These are phyloP conservation scores for Macroventuria anomochaeta DNA, from an alignment of 2,329 filamentous ascomycete genomes.

Conservation along the genomic window DNA sequence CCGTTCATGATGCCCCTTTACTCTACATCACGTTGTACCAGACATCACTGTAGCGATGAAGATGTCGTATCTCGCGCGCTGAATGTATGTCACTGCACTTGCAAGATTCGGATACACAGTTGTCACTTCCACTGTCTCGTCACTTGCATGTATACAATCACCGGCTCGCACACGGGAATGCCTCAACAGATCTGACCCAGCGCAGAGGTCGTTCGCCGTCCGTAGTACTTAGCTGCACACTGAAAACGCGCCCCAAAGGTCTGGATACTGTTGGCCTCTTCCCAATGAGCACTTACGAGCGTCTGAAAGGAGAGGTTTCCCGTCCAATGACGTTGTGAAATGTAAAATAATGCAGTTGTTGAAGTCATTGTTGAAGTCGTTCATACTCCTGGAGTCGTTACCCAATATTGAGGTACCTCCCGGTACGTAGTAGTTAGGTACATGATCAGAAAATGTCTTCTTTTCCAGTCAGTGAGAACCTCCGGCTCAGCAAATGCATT, in stretches of 20 bases:
- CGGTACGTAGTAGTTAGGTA: slow-evolving; percentile 4
- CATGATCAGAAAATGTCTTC: neutral
- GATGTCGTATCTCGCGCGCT: neutral
- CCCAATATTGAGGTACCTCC: neutral
- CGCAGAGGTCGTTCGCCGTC: slow-evolving; percentile 10
- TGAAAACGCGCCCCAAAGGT: neutral
- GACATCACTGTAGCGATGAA: neutral
- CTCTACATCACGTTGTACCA: neutral
- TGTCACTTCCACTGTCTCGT: neutral
- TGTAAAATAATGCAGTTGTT: neutral
- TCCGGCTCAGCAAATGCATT: neutral
- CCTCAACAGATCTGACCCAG: slow-evolving; percentile 13
- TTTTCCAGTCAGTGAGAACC: neutral
- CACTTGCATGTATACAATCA: neutral
- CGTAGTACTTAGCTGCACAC: slow-evolving; percentile 12
- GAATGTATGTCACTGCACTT: neutral
- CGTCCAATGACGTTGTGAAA: neutral
- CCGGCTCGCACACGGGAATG: neutral
- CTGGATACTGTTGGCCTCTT: neutral
- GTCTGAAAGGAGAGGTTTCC: neutral
- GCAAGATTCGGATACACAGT: neutral
- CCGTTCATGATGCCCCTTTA: slow-evolving; percentile 2
- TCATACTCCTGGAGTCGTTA: neutral
- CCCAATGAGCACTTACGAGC: neutral
- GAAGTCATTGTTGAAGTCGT: slow-evolving; percentile 5